These are phyloP conservation scores for Periconia macrospinosa DNA, from an alignment of 2,329 filamentous ascomycete genomes.

Conservation along the genomic window DNA sequence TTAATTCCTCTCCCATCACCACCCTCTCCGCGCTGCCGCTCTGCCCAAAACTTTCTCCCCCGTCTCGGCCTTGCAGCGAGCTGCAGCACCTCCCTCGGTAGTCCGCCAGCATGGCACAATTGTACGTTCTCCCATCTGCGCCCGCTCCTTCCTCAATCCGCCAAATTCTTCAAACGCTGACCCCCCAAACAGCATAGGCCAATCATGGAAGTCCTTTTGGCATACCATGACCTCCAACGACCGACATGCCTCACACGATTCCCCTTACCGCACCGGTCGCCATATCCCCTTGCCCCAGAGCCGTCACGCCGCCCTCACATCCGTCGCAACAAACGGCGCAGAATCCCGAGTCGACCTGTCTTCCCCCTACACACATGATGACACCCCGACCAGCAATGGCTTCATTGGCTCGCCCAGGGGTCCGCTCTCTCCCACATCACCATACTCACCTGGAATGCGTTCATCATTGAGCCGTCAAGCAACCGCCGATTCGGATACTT, in stretches of 20 bases:
- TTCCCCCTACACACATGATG: constrained; percentile 77
- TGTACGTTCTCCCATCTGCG: constrained; percentile 25
- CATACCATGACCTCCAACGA: constrained; percentile 75
- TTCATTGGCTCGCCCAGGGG: constrained; percentile 61
- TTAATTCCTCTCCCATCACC: not conserved
- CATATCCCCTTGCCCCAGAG: constrained; percentile 86
- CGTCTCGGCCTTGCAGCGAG: constrained; percentile 8
- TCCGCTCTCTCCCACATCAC: constrained; percentile 64
- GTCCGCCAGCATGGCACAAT: constrained; percentile 34
- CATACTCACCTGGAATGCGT: constrained; percentile 88
- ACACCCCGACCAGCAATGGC: constrained; percentile 57
- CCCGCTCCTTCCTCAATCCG: not conserved
- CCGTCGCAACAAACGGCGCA: constrained; percentile 79
- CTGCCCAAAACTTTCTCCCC: not conserved
- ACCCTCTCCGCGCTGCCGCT: constrained; percentile 1
- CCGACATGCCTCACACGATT: constrained; percentile 90
- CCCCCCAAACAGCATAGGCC: constrained; percentile 30
- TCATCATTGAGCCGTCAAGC: constrained; percentile 71
- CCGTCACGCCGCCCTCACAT: constrained; percentile 79
- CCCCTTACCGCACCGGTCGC: constrained; percentile 85
- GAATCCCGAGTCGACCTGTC: constrained; percentile 86
- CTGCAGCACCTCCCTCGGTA: constrained; percentile 1
- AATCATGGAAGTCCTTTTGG: constrained; percentile 87
- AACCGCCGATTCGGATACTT: constrained; percentile 52
- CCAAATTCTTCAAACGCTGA: constrained; percentile 20